Base-by-base conservation (phyloP, 345 rosid genomes). In the Reutealis trisperma region DNA sequence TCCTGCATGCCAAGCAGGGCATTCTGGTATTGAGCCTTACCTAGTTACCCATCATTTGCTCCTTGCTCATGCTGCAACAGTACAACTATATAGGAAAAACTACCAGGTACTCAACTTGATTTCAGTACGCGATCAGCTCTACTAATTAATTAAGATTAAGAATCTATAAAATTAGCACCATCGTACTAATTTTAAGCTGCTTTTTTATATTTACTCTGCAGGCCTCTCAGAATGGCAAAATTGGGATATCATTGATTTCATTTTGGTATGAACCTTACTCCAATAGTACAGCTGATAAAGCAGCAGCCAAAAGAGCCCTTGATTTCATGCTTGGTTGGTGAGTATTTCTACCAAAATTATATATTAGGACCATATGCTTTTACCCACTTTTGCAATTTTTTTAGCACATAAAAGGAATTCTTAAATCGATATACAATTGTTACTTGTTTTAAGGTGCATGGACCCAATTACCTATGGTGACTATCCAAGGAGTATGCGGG, bases 401-500 rank as follows among this genome's bases (percentile, higher is more conserved):
- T 45, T 7, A 45, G 49, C 49, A n/a, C 25, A 34, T 2, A 34
- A 34, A 34, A 4, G 3, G 37, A 34, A 2, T 34, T 34, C 37
- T 34, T 34, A 34, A 34, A 34, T 34, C 5, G 3, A 34, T 34
- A 34, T 15, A 1, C 4, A 11, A 71, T 49, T 51, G 18, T 55
- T 58, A 47, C 7, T 8, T 61, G 70, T 76, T 12, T 60, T 8
- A 11, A 67, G 78, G 78, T 67, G 22, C 10, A 12, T 75, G 72
- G 55, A 67, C n/a, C 78, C 78, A 1, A 2, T 75, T 5, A 68
- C 49, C 12, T 77, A 58, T 22, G 79, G 79, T 4, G 51, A 77
- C 18, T 77, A 77, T 54, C 79, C 79, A 61, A 59, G 55, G 2
- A 47, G 32, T 2, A 60, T 70, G 74, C 32, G 65, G 22, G 47